Percentiles rank a stretch among this genome's conserved stretches.
Evolutionary conservation across 352 stramenopile genomes (phyloP).

Genomic region (Phytopythium delawarense): DNA sequence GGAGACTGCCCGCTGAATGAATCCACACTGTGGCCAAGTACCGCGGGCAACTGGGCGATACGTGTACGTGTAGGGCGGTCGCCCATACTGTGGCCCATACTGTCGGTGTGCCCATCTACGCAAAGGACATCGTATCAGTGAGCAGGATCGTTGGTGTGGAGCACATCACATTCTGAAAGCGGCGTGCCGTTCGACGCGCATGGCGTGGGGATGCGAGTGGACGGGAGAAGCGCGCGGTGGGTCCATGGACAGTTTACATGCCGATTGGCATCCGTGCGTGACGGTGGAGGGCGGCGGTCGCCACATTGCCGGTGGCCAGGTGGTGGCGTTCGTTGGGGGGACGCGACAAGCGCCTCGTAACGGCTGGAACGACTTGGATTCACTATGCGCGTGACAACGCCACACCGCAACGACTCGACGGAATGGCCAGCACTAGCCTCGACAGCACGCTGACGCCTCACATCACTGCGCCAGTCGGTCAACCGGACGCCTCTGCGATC

Average conservation of each 20-base stretch:
- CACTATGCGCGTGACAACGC: background rate
- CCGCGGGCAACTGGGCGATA: too few relatives aligned
- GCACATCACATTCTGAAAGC: background rate
- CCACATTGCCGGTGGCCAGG: background rate
- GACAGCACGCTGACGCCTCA: background rate
- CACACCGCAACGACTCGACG: background rate
- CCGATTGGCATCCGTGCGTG: too few relatives aligned
- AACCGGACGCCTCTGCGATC: too few relatives aligned
- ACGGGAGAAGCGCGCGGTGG: too few relatives aligned
- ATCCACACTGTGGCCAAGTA: too few relatives aligned
- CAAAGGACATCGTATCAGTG: background rate
- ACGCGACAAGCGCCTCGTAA: background rate
- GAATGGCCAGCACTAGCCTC: background rate
- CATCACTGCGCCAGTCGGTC: background rate
- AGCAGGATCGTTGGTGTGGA: conserved; percentile 2
- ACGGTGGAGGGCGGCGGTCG: background rate
- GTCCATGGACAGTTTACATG: too few relatives aligned
- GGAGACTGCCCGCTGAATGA: too few relatives aligned
- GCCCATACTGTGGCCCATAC: too few relatives aligned
- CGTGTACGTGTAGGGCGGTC: too few relatives aligned
- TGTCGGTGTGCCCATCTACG: background rate
- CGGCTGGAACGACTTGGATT: conserved; percentile 1
- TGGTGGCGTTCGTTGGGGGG: background rate
- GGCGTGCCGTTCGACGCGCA: too few relatives aligned
- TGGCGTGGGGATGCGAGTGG: too few relatives aligned